A percentile compares a stretch with the other conserved stretches of the same genome.
Conservation (phyloP, 2,329 filamentous ascomycete genomes). For the Pseudogymnoascus sp. region DNA sequence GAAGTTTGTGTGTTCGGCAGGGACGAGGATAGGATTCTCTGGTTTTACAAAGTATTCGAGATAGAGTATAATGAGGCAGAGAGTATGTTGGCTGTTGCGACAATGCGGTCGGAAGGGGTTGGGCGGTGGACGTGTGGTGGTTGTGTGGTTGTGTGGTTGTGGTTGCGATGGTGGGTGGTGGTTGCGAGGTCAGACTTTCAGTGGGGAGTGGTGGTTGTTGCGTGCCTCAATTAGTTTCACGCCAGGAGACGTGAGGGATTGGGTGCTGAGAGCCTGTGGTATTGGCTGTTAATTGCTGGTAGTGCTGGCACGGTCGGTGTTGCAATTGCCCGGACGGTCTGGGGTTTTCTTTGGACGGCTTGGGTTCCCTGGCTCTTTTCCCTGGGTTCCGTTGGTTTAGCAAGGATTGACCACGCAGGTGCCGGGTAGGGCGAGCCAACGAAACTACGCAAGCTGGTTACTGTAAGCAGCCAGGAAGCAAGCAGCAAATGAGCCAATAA, state of each 20-base stretch:
- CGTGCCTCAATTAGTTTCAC: neutral
- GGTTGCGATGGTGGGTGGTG: neutral
- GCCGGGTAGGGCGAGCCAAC: neutral
- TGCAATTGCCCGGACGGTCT: neutral
- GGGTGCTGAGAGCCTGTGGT: neutral
- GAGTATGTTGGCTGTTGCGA: constrained; percentile 26
- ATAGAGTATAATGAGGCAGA: constrained; percentile 32
- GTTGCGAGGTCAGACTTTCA: constrained; percentile 1
- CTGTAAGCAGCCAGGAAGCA: neutral
- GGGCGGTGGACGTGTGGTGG: neutral
- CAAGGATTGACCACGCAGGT: neutral
- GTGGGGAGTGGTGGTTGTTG: constrained; percentile 2
- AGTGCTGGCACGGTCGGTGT: neutral
- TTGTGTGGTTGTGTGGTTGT: neutral
- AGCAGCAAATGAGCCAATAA: neutral
- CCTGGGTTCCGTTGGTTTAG: neutral
- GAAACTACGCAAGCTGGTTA: neutral
- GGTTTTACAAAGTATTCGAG: constrained; percentile 26
- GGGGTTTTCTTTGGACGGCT: neutral
- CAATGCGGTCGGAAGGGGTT: constrained; percentile 4
- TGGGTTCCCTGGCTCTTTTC: neutral
- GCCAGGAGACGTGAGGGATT: neutral
- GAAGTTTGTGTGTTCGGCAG: neutral
- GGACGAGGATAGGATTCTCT: neutral
- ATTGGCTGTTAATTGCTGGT: neutral